Evolutionary conservation across 192 early-diverging fungal species (phyloP), one percentile per base, ranked within the genome.

Genomic region (Coemansia sp.): DNA sequence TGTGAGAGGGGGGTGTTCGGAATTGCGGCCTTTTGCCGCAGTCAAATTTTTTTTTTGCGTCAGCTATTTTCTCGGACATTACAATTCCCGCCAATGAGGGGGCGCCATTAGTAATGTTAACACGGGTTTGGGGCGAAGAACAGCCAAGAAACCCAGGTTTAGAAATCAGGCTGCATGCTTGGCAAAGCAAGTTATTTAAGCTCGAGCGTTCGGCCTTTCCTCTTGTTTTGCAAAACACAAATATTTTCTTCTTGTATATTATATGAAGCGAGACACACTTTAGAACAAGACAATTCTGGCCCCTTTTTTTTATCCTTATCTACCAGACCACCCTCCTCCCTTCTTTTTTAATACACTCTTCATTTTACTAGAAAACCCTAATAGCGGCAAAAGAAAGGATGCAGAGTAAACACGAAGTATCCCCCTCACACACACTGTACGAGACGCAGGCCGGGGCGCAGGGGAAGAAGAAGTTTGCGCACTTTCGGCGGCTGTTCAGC

Each of bases 401-500:
- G 74, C 64, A 77, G 10, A 60, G 58, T 24, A 60, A 29, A 49
- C 57, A 63, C 68, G 74, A 77, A 53, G 68, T 77, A 30, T 77
- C 74, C 22, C 74, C 74, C 9, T 52, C 74, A 8, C 65, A 70
- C 52, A 77, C 74, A 22, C 60, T 77, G 21, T 63, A 62, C 2
- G 74, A 77, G 45, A 60, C 55, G 12, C 63, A 64, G 25, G 50
- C 35, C 1, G 65, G 68, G 4, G 65, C 65, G 5, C 74, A 77
- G 33, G 74, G 74, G 11, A 77, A 77, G 45, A 77, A 77, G 31
- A 77, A 77, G 74, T 77, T 77, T 71, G 74, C 74, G 4, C 74
- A 77, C 63, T 77, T 77, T 54, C 74, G 74, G 53, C 64, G 74
- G 47, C 60, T 77, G 21, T 77, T 77, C 31, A 69, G 74, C 60